Percentiles rank a stretch among this genome's conserved stretches.
phyloP scores from a whole-genome alignment of 768 basidiomycete species.

The Mycena capillaripes region DNA sequence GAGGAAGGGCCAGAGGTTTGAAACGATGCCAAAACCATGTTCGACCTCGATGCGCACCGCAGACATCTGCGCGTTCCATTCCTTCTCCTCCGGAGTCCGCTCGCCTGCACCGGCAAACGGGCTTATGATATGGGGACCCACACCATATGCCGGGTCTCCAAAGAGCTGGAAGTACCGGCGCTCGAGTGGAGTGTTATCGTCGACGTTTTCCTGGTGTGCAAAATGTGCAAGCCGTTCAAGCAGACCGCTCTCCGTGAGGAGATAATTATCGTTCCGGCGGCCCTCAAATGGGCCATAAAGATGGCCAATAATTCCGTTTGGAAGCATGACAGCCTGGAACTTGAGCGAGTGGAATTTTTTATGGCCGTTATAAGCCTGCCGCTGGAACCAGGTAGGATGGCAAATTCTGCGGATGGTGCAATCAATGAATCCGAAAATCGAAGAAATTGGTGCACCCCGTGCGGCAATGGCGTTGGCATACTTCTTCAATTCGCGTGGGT shows the following conservation, averaged over 20 bases:
- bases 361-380: slow-evolving; percentile 40
- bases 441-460: slow-evolving; percentile 20
- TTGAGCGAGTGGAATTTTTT: slow-evolving; percentile 43
- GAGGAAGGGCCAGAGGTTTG: slow-evolving; percentile 40
- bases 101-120: slow-evolving; percentile 30
- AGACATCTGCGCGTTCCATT: slow-evolving; percentile 45
- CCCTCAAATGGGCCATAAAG: slow-evolving; percentile 37
- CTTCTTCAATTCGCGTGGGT: slow-evolving; percentile 14
- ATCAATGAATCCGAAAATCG: slow-evolving; percentile 34
- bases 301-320: slow-evolving; percentile 41
- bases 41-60: slow-evolving; percentile 44
- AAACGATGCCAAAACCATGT: slow-evolving; percentile 43
- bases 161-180: slow-evolving; percentile 39
- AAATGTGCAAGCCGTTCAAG: not conserved
- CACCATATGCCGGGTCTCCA: slow-evolving; percentile 45
- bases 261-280: slow-evolving; percentile 36
- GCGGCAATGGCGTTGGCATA: slow-evolving; percentile 35
- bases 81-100: slow-evolving; percentile 28
- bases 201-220: not conserved
- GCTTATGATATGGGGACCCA: slow-evolving; percentile 34
- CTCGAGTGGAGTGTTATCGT: slow-evolving; percentile 12
- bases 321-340: slow-evolving; percentile 38
- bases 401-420: slow-evolving; percentile 39
- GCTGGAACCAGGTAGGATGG: slow-evolving; percentile 34
- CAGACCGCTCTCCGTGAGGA: slow-evolving; percentile 24